Percentiles rank a stretch among this genome's conserved stretches.
Evolutionary conservation across 2,329 filamentous ascomycete genomes (phyloP).

Genomic region (Penicillium sp.): DNA sequence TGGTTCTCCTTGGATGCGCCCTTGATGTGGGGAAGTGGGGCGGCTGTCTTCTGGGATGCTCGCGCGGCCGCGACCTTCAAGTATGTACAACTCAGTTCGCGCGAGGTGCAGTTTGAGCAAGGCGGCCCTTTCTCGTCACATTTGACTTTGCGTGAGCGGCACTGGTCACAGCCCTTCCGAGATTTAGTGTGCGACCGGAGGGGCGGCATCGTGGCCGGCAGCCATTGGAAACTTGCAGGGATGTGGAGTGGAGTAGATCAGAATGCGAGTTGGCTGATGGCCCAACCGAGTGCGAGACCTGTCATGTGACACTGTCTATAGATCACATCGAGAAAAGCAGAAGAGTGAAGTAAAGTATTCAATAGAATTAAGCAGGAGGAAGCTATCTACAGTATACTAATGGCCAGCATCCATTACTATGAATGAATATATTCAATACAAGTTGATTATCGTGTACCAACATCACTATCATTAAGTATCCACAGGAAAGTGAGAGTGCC

Average conservation of each 20-base stretch:
- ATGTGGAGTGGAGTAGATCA: not conserved
- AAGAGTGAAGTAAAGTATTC: not conserved
- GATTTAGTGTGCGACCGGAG: slow-evolving; percentile 28
- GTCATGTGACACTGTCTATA: slow-evolving; percentile 3
- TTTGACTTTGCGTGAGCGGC: slow-evolving; percentile 25
- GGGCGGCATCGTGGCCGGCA: slow-evolving; percentile 10
- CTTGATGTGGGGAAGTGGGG: slow-evolving; percentile 1
- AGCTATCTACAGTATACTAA: no score
- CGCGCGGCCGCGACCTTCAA: slow-evolving; percentile 18
- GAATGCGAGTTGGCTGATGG: not conserved
- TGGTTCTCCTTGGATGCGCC: not conserved
- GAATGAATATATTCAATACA: no score
- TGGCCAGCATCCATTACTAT: no score
- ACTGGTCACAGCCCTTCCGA: slow-evolving; percentile 29
- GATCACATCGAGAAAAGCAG: not conserved
- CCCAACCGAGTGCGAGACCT: not conserved
- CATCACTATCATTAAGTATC: not conserved
- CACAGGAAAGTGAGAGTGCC: no score
- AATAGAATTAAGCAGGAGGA: no score
- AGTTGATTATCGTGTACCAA: not conserved
- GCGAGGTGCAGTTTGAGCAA: slow-evolving; percentile 34
- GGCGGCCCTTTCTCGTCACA: slow-evolving; percentile 39
- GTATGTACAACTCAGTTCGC: slow-evolving; percentile 31
- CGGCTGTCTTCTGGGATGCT: not conserved
- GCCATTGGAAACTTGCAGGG: not conserved